These are phyloP conservation scores for Colletotrichum chrysophilum DNA, from an alignment of 2,329 filamentous ascomycete species.

Conservation along the genomic window DNA sequence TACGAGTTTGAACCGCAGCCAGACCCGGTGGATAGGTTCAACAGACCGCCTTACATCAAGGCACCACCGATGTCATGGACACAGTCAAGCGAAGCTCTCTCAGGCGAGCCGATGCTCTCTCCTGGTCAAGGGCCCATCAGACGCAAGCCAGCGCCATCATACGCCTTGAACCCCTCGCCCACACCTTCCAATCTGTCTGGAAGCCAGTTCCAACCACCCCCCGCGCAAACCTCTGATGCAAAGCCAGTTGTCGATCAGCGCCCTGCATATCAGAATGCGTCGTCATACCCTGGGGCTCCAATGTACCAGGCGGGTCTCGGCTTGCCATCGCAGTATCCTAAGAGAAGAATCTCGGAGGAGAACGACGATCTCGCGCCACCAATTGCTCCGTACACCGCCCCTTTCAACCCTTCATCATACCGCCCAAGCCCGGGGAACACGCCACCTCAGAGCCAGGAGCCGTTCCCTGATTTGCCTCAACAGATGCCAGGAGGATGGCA, in stretches of 20 bases:
- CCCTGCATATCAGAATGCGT: slow-evolving; percentile 1
- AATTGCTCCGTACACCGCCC: neutral
- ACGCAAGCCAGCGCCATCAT: slow-evolving; percentile 16
- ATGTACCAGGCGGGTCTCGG: neutral
- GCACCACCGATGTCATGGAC: neutral
- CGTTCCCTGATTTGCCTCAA: slow-evolving; percentile 12
- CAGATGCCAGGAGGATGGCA: slow-evolving; percentile 11
- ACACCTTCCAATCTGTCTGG: neutral
- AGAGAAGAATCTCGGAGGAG: neutral
- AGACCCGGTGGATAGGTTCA: neutral
- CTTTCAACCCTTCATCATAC: slow-evolving; percentile 3
- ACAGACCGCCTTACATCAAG: neutral
- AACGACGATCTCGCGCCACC: neutral
- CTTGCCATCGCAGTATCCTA: neutral
- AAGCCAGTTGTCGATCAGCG: slow-evolving; percentile 5
- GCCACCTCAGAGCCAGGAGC: slow-evolving; percentile 5
- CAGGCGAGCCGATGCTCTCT: slow-evolving; percentile 1
- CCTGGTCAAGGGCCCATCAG: slow-evolving; percentile 11
- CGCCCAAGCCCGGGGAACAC: slow-evolving; percentile 7
- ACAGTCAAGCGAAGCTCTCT: neutral
- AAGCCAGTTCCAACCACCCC: neutral
- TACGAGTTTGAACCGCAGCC: slow-evolving; percentile 13
- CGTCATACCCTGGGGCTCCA: slow-evolving; percentile 7
- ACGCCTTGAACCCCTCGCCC: slow-evolving; percentile 1
- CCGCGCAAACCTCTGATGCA: neutral